A percentile compares a stretch with the other conserved stretches of the same genome.
Evolutionary conservation across 805 yeast genomes (phyloP).

Genomic region (Candida chilensis): DNA sequence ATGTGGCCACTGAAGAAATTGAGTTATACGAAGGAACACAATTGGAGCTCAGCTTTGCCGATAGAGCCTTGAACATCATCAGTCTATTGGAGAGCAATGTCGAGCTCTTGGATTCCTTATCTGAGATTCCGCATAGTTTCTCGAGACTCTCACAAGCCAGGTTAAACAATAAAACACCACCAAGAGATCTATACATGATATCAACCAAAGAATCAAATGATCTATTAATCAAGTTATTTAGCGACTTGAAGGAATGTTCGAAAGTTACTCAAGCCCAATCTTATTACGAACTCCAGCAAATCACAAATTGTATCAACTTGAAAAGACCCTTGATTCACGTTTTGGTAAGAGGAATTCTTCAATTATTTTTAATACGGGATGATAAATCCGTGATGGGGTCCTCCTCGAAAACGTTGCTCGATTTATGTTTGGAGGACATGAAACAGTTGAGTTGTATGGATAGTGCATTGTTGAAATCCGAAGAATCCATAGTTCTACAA

Average conservation of each 20-base stretch:
- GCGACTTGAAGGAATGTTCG: too few relatives aligned
- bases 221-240: too few relatives aligned
- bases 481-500: constrained; percentile 12
- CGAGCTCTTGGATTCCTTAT: constrained; percentile 8
- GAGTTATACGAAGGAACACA: too few relatives aligned
- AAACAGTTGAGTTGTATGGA: constrained; percentile 30
- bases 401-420: constrained; percentile 17
- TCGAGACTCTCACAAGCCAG: constrained; percentile 38
- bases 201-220: constrained; percentile 19
- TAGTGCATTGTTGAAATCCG: constrained; percentile 15
- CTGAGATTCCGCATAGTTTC: constrained; percentile 16
- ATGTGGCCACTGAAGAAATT: too few relatives aligned
- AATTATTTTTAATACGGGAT: constrained; percentile 53
- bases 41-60: too few relatives aligned
- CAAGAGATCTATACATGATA: constrained; percentile 11
- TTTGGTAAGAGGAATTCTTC: constrained; percentile 56
- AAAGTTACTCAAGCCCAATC: too few relatives aligned
- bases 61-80: too few relatives aligned
- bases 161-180: constrained; percentile 39
- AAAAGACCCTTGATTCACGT: constrained; percentile 17
- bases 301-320: too few relatives aligned
- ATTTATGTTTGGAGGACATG: constrained; percentile 30
- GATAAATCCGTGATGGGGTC: constrained; percentile 51
- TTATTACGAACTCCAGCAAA: too few relatives aligned
- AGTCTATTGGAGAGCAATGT: constrained; percentile 9